Percentiles rank a stretch among this genome's conserved stretches.
Conservation (phyloP, 2,329 filamentous ascomycete genomes). For the Drechslerella coelobrocha region DNA sequence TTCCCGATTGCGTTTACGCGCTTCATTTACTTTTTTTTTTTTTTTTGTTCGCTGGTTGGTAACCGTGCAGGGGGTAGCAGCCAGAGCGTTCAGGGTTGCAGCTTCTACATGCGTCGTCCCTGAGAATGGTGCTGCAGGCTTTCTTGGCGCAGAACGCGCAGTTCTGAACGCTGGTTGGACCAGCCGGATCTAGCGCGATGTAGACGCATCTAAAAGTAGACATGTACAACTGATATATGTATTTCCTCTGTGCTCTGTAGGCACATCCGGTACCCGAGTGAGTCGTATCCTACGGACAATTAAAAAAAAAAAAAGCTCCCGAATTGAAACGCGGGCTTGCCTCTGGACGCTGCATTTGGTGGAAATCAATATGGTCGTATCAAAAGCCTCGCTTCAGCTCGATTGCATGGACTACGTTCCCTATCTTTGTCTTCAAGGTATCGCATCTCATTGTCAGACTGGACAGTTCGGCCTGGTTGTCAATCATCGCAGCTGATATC, state of each 20-base stretch:
- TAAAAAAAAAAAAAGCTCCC: no score
- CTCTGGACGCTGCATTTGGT: no score
- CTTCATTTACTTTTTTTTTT: constrained; percentile 17
- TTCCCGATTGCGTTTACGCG: constrained; percentile 39
- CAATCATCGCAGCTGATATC: constrained; percentile 55
- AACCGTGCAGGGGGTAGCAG: constrained; percentile 26
- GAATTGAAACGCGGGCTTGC: no score
- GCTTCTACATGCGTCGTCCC: constrained; percentile 8
- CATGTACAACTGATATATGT: background rate
- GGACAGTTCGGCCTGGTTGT: constrained; percentile 56
- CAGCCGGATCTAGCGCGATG: constrained; percentile 14
- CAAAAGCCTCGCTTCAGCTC: constrained; percentile 22
- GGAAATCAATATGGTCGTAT: background rate
- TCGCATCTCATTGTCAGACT: constrained; percentile 65
- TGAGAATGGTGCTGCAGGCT: constrained; percentile 1
- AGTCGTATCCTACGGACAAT: no score
- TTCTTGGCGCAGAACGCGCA: constrained; percentile 28
- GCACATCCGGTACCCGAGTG: no score
- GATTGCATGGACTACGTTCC: constrained; percentile 66
- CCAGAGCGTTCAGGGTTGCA: background rate
- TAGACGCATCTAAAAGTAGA: no score
- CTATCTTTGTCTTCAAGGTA: constrained; percentile 76
- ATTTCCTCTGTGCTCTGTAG: no score
- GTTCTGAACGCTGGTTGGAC: constrained; percentile 22
- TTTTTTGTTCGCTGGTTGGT: background rate